Base-by-base conservation (phyloP, 768 basidiomycete genomes). In the Rhizopogon vulgaris region DNA sequence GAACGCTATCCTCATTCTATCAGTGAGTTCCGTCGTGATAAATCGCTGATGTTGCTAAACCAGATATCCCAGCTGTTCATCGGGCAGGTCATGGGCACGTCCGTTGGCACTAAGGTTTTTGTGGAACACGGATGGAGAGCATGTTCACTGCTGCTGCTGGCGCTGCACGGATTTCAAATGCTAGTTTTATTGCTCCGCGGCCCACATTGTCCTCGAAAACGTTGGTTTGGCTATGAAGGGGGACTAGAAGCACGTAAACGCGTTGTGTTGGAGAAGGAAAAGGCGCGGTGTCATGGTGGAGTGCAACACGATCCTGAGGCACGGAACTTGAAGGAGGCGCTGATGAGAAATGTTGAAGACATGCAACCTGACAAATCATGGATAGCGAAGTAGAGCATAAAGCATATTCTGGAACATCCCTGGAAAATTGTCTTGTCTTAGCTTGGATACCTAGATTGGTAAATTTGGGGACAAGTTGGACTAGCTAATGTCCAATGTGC, bases 21-120 rank as follows among this genome's bases (percentile, higher is more conserved):
- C 83, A 2, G 85, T 85, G 61, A 55, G 76, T 64, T 40, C 14
- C 25, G 22, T 1, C 12, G 34, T 40, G 41, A 57, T 18, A 14
- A 40, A 38, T 1, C 9, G 7, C 11, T 12, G 15, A 8, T 17
- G 51, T 30, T 7, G 15, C 47, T 34, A 3, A 48, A 39, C 37
- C n/a, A 32, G 42, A 7, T 47, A 22, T 11, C 24, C 24, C 48
- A 74, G 69, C 56, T 86, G 28, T 89, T 90, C 66, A 75, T 87
- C 22, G 90, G 90, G 0, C 89, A 92, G 71, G 85, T 91, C 9
- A 83, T 87, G 68, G 90, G 90, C 15, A 90, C 89, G 0, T 76
- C 85, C 0, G 83, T 84, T 0, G 84, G 88, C 28, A 85, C 87
- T 0, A 65, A 78, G 34, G 77, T 92, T 2, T 93, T 89, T 68